These are phyloP conservation scores for Monosporascus sp. DNA, from an alignment of 2,329 filamentous ascomycete species.

Conservation along the genomic window DNA sequence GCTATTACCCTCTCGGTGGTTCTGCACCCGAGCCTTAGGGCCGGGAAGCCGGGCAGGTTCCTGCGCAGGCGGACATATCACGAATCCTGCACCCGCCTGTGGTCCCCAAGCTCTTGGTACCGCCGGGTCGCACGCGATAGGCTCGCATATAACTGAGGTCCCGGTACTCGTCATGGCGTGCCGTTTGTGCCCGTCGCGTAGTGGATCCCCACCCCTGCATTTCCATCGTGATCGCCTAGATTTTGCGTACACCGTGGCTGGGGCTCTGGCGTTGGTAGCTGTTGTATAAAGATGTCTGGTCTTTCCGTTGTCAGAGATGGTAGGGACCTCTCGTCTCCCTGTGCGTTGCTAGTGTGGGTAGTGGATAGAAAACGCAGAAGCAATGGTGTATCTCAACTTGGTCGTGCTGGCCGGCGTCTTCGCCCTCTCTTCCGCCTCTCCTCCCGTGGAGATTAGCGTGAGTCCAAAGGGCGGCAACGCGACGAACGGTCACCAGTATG, in stretches of 20 bases:
- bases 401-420: conserved; percentile 12
- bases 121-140: conserved; percentile 8
- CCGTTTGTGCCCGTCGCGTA: no score
- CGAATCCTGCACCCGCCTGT: neutral
- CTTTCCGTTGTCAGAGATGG: no score
- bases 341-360: no score
- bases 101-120: conserved; percentile 7
- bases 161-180: no score
- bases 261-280: no score
- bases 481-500: conserved; percentile 40
- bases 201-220: no score
- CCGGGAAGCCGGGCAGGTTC: conserved; percentile 5
- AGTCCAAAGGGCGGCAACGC: conserved; percentile 34
- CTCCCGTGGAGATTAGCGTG: conserved; percentile 33
- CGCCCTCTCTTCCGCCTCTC: conserved; percentile 13
- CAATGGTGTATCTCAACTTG: conserved; percentile 16
- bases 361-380: neutral
- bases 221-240: no score
- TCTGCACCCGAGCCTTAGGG: no score
- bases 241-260: no score
- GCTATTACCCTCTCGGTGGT: no score
- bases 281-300: no score
- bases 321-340: no score
- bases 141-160: conserved; percentile 8
- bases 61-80: conserved; percentile 2